A percentile compares a stretch with the other conserved stretches of the same genome.
phyloP scores from a whole-genome alignment of 768 basidiomycete species.

The Russula sp. region DNA sequence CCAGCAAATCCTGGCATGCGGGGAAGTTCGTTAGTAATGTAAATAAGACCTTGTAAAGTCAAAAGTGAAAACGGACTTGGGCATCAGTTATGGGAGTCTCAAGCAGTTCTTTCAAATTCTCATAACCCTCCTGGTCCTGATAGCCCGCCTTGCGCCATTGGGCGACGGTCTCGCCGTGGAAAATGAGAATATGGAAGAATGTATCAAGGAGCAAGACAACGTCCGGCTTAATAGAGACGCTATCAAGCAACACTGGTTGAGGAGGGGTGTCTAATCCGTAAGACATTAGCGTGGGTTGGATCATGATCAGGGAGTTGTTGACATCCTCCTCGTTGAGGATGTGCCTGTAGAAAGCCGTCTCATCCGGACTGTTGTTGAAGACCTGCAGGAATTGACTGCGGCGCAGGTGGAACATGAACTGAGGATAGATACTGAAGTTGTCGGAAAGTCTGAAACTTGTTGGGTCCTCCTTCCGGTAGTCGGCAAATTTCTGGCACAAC shows the following conservation, averaged over 20 bases:
- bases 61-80: slow-evolving; percentile 49
- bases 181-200: slow-evolving; percentile 99
- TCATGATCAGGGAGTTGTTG: slow-evolving; percentile 99
- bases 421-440: slow-evolving; percentile 98
- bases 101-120: slow-evolving; percentile 94
- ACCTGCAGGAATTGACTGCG: slow-evolving; percentile 98
- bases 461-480: slow-evolving; percentile 97
- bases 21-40: slow-evolving; percentile 10
- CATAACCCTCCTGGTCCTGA: slow-evolving; percentile 98
- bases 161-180: slow-evolving; percentile 96
- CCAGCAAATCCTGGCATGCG: slow-evolving; percentile 74
- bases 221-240: slow-evolving; percentile 95
- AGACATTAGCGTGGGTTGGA: slow-evolving; percentile 98
- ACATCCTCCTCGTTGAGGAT: slow-evolving; percentile 96
- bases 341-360: slow-evolving; percentile 98
- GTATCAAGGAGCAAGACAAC: slow-evolving; percentile 96
- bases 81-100: slow-evolving; percentile 86
- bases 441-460: slow-evolving; percentile 88
- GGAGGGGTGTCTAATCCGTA: slow-evolving; percentile 91
- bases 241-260: slow-evolving; percentile 94
- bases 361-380: slow-evolving; percentile 99
- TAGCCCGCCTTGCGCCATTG: slow-evolving; percentile 98
- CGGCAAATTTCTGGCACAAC: slow-evolving; percentile 98
- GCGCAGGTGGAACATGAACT: slow-evolving; percentile 99
- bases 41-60: neutral